Evolutionary conservation across 129 eudicot species (phyloP), one percentile per base, ranked within the genome.

Genomic region (Flaveria brownii): DNA sequence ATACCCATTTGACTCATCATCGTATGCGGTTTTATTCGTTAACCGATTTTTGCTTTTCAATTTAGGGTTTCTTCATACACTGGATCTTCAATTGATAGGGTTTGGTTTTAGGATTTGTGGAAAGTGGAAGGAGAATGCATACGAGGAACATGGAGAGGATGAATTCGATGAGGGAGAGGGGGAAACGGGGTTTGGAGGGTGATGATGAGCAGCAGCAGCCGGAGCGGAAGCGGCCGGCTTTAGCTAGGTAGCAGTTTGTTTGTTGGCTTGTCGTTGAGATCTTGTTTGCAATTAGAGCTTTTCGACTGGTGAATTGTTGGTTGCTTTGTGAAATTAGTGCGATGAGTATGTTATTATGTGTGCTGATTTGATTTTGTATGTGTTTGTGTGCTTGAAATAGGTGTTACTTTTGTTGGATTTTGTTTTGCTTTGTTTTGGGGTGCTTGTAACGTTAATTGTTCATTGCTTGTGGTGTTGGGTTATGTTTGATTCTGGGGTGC

Each of bases 131-230:
- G 4, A 36, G 70, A 83, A 94, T 94, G 98, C 91, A 94, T 80
- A 91, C 97, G 9, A 91, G 97, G 86, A 85, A 84, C 52, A 90
- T 90, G 98, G 98, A 93, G 80, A 80, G 97, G 83, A 86, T 84
- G n/a, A 90, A 88, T 72, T 88, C 96, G 47, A 90, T 88, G 78
- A 86, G 88, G 76, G 91, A 83, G 74, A 83, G 98, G 69, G 96
- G 90, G 13, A 94, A 94, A 65, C 72, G 99, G 78, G 78, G 86
- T 60, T 86, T 94, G 83, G 97, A 93, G 33, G 82, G 85, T 43
- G 96, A 86, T 7, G 87, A 78, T 50, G 86, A 82, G 78, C 87
- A 87, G 72, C 87, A 84, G 80, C 94, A 89, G 82, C 96, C 96
- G 2, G 96, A 87, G 68, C 77, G 97, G 20, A 94, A 94, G 78